phyloP scores from a whole-genome alignment of 257 asterid species.

The Penstemon davidsonii region DNA sequence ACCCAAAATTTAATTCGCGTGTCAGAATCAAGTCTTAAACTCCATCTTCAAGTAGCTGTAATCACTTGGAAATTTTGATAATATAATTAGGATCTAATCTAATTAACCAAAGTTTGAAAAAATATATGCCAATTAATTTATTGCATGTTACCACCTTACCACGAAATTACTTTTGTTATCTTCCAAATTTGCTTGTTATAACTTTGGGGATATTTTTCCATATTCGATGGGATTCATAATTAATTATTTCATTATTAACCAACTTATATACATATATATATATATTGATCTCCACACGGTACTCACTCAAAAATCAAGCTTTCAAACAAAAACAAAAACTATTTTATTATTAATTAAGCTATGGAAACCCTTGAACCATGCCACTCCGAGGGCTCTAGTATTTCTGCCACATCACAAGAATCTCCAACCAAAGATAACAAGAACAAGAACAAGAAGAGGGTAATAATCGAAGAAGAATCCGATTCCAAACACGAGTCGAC shows the following conservation, averaged over 20 bases:
- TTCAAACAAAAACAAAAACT: neutral
- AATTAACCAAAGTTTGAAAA: constrained; percentile 27
- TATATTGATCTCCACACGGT: too few relatives aligned
- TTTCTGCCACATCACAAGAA: constrained; percentile 48
- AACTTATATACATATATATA: neutral
- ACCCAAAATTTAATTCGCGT: constrained; percentile 19
- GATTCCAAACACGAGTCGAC: constrained; percentile 20
- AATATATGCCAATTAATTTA: constrained; percentile 21
- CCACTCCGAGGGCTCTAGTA: constrained; percentile 49
- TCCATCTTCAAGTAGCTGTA: constrained; percentile 25
- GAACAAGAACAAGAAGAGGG: constrained; percentile 16
- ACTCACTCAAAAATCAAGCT: neutral
- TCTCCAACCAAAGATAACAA: constrained; percentile 4
- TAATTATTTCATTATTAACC: constrained; percentile 30
- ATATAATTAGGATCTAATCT: constrained; percentile 22
- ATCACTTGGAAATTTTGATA: constrained; percentile 24
- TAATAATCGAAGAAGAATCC: constrained; percentile 26
- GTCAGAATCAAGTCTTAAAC: constrained; percentile 26
- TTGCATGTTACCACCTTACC: constrained; percentile 34
- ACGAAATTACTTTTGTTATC: constrained; percentile 18
- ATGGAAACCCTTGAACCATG: constrained; percentile 40
- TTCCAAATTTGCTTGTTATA: constrained; percentile 36
- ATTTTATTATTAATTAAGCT: neutral
- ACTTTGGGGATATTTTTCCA: constrained; percentile 46
- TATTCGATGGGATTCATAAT: constrained; percentile 40